Evolutionary conservation across 2,329 filamentous ascomycete species (phyloP), one percentile per base, ranked within the genome.

Genomic region (Calonectria pseudoreteaudii): DNA sequence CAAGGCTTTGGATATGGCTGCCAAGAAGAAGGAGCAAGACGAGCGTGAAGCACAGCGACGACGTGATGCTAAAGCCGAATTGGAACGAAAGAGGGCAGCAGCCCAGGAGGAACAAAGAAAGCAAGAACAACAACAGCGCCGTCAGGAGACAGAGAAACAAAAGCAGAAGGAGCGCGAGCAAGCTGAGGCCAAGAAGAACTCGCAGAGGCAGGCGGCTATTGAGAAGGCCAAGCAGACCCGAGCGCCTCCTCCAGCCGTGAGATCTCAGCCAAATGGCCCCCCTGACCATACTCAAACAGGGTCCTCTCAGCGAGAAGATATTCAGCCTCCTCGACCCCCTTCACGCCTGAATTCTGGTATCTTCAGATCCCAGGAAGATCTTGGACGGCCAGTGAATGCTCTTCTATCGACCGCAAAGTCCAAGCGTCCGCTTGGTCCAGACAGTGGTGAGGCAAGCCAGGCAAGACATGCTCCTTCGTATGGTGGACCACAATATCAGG

Each of bases 1-100:
- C 0, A 94, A 94, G 82, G 93, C 94, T 2, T 86, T 96, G 28
- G 92, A 96, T 68, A 88, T 94, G 62, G 94, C 93, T 3, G 94
- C 94, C 49, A 93, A 92, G 81, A 96, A 95, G 84, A 96, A 94
- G 82, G 95, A 98, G 82, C 93, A 93, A 82, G 95, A 98, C 79
- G 95, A 97, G 81, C 91, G 92, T 62, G 94, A 95, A 76, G 91
- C 92, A 18, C 93, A 95, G 80, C 91, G 93, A 65, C 96, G 95
- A 81, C 92, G 93, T 11, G 94, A 97, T 26, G 92, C 93, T 47
- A 98, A 97, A 84, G 90, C 92, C 20, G 94, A 97, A 79, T 86
- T 94, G 41, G 95, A 98, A 82, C 92, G 94, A 62, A 95, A 95
- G 85, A 90, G 94, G 73, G 91, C 91, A 62, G 91, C 90, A 8